Evolutionary conservation across 177 flowering plant species (phyloP).

Genomic region (Vitis hybrid): DNA sequence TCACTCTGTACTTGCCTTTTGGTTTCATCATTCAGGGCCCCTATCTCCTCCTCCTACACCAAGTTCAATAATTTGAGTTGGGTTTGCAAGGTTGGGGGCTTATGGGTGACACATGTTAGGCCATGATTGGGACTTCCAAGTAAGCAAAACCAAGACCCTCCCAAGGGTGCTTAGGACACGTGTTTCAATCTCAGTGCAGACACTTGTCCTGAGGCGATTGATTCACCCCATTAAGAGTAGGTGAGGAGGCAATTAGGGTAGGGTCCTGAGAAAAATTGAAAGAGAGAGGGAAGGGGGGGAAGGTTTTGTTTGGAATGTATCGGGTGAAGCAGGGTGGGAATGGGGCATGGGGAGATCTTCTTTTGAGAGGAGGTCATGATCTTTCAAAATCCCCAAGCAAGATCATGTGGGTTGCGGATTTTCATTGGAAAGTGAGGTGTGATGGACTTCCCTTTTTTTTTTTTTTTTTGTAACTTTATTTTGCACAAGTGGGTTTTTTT

Average conservation of each 20-base stretch:
- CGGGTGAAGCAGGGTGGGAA: constrained; percentile 10
- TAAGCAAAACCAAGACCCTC: constrained; percentile 11
- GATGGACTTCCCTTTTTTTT: constrained; percentile 9
- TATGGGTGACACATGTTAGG: constrained; percentile 37
- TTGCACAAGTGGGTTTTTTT: constrained; percentile 5
- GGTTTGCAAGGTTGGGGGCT: constrained; percentile 19
- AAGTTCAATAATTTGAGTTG: constrained; percentile 42
- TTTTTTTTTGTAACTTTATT: background rate
- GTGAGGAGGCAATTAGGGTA: constrained; percentile 15
- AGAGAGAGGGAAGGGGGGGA: constrained; percentile 8
- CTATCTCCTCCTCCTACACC: constrained; percentile 21
- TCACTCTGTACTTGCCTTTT: constrained; percentile 49
- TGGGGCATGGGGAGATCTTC: constrained; percentile 25
- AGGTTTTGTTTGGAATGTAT: constrained; percentile 14
- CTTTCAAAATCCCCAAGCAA: constrained; percentile 47
- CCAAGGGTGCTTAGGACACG: constrained; percentile 2
- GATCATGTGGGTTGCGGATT: constrained; percentile 50
- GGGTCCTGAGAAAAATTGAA: constrained; percentile 4
- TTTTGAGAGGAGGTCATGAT: constrained; percentile 29
- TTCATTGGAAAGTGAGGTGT: constrained; percentile 45
- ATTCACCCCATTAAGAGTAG: constrained; percentile 18
- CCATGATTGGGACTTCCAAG: constrained; percentile 39
- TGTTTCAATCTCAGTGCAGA: constrained; percentile 11
- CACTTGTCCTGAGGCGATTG: constrained; percentile 25
- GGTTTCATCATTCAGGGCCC: constrained; percentile 39